Evolutionary conservation across 2,329 filamentous ascomycete species (phyloP), one percentile per base, ranked within the genome.

Genomic region (Emmonsiellopsis sp.): DNA sequence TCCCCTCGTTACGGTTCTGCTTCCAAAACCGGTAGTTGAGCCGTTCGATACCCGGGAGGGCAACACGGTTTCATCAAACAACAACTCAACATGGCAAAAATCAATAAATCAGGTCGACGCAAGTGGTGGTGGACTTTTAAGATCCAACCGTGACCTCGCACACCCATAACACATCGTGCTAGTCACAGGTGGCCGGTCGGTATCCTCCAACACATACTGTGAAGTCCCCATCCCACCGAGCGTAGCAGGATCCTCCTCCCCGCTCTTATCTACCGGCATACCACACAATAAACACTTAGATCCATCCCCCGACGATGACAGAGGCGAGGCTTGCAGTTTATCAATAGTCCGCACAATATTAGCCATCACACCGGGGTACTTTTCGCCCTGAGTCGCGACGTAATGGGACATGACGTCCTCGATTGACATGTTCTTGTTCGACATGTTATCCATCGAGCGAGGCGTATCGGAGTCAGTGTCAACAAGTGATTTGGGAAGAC

Each of bases 271-370:
- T 10, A 90, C 74, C 36, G 81, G 80, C 70, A 86, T 81, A 49
- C 81, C 80, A 67, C 89, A 95, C 7, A 92, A 67, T 36, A 78
- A 77, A 62, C 89, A 94, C 47, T 61, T 61, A 27, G 60, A 60
- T 11, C 63, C 65, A 44, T 58, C 65, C 17, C 62, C 63, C 6
- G 66, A 27, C 5, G 21, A 27, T 3, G 11, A 4, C 1, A 57
- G 59, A 46, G 61, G 61, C 21, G 72, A 61, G 0, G 74, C 66
- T 45, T 83, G 75, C 42, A 97, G 77, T 70, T 94, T 95, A 50
- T 83, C 85, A n/a, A 87, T 85, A 36, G 92, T 98, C 57, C 89
- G 83, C 5, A 96, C 92, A 8, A 98, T 93, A 66, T 98, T 98
- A 34, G 91, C 86, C 60, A 98, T 91, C 53, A 97, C 89, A 53